Base-by-base conservation (phyloP, 2,329 filamentous ascomycete genomes). In the Trichoderma sp. region DNA sequence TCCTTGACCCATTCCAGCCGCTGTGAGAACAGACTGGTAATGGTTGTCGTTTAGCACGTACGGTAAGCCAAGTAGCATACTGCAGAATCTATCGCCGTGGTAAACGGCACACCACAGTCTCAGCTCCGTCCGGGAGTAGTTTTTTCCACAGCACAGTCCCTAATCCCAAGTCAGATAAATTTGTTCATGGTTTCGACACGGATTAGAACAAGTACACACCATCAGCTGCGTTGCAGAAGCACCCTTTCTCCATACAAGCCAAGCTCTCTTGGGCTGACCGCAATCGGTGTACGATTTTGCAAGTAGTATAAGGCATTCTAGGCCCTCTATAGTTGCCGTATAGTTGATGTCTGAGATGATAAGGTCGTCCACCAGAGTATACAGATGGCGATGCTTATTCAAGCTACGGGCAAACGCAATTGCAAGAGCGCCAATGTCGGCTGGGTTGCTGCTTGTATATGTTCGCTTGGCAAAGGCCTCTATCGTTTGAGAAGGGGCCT, bases 251-350 rank as follows among this genome's bases (percentile, higher is more conserved):
- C 79, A 80, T 2, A 79, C 79, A 18, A 84, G 74, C 83, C 83
- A 85, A 3, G 81, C 79, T 73, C 81, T 74, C 57, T 83, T 80
- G 26, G 83, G 82, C 72, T 84, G 83, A 1, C 83, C 83, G 32
- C 82, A 79, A 71, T 85, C 83, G 5, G 82, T 80, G 75, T 83
- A 84, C 74, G 79, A 80, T 71, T 83, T 84, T 6, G 80, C 80
- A 71, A 83, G 80, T 14, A 85, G 66, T 39, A 84, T 79, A 30
- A 83, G 74, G 71, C 81, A 83, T 72, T 85, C 83, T 72, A 85
- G 78, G 15, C 83, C 83, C 65, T 83, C 81, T 4, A 83, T 72
- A 3, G 80, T 84, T 6, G 81, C 78, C 21, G 79, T 78, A 71
- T 81, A 82, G 56, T 82, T 79, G 65, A 84, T 80, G 68, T 84